A percentile compares a stretch with the other conserved stretches of the same genome.
phyloP scores from a whole-genome alignment of 148 eudicot species.

The Camellia japonica region DNA sequence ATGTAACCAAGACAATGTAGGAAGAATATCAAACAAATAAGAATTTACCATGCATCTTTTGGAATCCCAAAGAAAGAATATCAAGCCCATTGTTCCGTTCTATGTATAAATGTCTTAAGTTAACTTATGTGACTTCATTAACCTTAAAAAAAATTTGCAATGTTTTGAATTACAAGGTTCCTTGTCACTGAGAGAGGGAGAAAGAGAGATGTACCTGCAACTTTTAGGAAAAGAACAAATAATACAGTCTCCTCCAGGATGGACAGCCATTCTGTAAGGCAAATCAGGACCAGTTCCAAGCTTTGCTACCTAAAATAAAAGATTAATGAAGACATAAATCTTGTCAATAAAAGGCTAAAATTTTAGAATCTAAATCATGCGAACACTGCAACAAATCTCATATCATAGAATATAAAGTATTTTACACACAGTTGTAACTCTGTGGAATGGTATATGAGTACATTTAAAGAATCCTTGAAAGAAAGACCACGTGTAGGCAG shows the following conservation, averaged over 20 bases:
- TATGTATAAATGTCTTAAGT: no score
- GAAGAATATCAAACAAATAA: no score
- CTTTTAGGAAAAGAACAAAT: conserved; percentile 63
- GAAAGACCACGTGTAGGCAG: neutral
- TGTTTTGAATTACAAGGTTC: neutral
- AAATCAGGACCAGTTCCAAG: conserved; percentile 67
- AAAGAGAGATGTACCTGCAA: conserved; percentile 56
- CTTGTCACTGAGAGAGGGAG: neutral
- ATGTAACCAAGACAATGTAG: neutral
- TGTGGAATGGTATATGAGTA: neutral
- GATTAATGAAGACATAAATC: conserved; percentile 5
- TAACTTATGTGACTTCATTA: neutral
- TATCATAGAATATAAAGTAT: neutral
- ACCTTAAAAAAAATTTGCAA: neutral
- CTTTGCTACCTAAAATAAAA: conserved; percentile 47
- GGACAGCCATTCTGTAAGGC: conserved; percentile 93
- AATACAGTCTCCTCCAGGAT: conserved; percentile 81
- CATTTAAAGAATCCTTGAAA: neutral
- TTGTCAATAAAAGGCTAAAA: neutral
- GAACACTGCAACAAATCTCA: conserved; percentile 2
- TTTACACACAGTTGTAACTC: neutral
- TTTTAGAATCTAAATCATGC: neutral
- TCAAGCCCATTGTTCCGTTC: neutral
- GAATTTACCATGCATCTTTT: no score
- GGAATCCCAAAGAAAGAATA: neutral